phyloP scores from a whole-genome alignment of 1,284 basidiomycete genomes.

The Boletus mariae region DNA sequence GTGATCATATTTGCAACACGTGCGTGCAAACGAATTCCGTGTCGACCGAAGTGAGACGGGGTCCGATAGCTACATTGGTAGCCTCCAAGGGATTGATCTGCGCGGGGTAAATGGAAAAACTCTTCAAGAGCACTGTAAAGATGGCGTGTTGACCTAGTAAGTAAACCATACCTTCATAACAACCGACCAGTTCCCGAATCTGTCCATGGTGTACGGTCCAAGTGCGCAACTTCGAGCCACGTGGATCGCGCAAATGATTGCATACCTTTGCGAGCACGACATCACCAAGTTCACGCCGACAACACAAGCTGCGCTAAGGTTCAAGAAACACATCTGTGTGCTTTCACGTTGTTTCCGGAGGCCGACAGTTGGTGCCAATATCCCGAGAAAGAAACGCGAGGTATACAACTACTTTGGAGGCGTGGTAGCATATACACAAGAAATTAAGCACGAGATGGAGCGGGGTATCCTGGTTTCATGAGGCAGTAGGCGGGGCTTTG shows the following conservation, averaged over 20 bases:
- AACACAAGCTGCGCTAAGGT: background rate
- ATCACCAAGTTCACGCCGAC: slow-evolving; percentile 19
- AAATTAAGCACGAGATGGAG: slow-evolving; percentile 10
- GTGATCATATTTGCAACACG: too few relatives aligned
- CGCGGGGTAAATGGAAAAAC: slow-evolving; percentile 10
- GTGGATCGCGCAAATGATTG: slow-evolving; percentile 11
- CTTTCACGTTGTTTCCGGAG: background rate
- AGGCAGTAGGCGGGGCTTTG: background rate
- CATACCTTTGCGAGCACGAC: slow-evolving; percentile 6
- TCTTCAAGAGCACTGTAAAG: slow-evolving; percentile 15
- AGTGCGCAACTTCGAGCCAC: background rate
- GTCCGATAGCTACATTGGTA: background rate
- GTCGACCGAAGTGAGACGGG: too few relatives aligned
- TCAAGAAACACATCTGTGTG: slow-evolving; percentile 13
- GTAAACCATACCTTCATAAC: slow-evolving; percentile 7
- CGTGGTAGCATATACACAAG: background rate
- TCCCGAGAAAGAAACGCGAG: slow-evolving; percentile 8
- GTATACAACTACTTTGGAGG: slow-evolving; percentile 11
- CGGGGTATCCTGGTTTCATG: slow-evolving; percentile 12
- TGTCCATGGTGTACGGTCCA: slow-evolving; percentile 4
- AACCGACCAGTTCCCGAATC: slow-evolving; percentile 15
- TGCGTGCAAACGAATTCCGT: too few relatives aligned
- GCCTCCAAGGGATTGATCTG: slow-evolving; percentile 10
- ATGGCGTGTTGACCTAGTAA: slow-evolving; percentile 7
- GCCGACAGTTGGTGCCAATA: slow-evolving; percentile 3